Conservation (phyloP, 129 eudicot genomes). For the sunflower (Helianthus annuus) region HanXRQr2.0-SUNRISE NC_035444.2:13114641-13115140, state of each 20-base stretch:
- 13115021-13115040: neutral
- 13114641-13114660: neutral
- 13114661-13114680: neutral
- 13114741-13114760: neutral
- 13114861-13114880: conserved; percentile 5
- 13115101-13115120: conserved; percentile 19
- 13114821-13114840: neutral
- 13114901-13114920: conserved; percentile 8
- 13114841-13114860: conserved; percentile 14
- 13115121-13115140: conserved; percentile 10
- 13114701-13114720: conserved; percentile 16
- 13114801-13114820: neutral
- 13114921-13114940: conserved; percentile 6
- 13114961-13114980: conserved; percentile 14
- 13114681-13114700: conserved; percentile 17
- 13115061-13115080: neutral
- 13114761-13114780: conserved; percentile 5
- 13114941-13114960: conserved; percentile 1
- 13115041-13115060: neutral
- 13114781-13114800: neutral
- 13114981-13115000: neutral
- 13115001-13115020: conserved; percentile 19
- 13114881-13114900: neutral
- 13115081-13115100: conserved; percentile 21
- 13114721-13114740: conserved; percentile 7